Percentiles rank a stretch among this genome's conserved stretches.
Conservation (phyloP, 148 eudicot genomes). For the Spergularia marina region DNA sequence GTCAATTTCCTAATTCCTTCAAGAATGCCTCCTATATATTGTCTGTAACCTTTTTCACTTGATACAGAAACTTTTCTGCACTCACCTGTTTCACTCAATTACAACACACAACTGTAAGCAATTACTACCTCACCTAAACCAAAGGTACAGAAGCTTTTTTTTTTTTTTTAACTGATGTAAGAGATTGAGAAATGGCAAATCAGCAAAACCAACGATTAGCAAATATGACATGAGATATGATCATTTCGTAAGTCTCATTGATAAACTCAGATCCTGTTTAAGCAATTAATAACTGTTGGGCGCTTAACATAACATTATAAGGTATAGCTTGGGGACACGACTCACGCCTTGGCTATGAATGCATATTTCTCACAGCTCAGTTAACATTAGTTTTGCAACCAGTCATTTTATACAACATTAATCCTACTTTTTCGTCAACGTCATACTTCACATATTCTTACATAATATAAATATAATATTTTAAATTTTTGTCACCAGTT, state of each 20-base stretch:
- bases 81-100: conserved; percentile 52
- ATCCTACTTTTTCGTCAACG: no score
- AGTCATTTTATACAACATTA: no score
- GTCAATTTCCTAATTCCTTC: conserved; percentile 95
- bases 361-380: no score
- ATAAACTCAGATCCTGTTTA: background rate
- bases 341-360: no score
- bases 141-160: background rate
- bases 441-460: no score
- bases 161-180: background rate
- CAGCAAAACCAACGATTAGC: background rate
- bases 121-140: background rate
- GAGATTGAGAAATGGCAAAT: background rate
- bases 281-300: background rate
- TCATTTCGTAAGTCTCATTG: background rate
- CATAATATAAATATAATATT: no score
- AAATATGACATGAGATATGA: no score
- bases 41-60: conserved; percentile 83
- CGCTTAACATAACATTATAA: no score
- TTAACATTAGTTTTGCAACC: no score
- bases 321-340: no score
- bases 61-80: conserved; percentile 93
- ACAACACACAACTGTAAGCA: conserved; percentile 12
- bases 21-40: conserved; percentile 90
- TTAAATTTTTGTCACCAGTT: no score